Evolutionary conservation across 192 early-diverging fungal genomes (phyloP).

Genomic region (Piromyces finnis): DNA sequence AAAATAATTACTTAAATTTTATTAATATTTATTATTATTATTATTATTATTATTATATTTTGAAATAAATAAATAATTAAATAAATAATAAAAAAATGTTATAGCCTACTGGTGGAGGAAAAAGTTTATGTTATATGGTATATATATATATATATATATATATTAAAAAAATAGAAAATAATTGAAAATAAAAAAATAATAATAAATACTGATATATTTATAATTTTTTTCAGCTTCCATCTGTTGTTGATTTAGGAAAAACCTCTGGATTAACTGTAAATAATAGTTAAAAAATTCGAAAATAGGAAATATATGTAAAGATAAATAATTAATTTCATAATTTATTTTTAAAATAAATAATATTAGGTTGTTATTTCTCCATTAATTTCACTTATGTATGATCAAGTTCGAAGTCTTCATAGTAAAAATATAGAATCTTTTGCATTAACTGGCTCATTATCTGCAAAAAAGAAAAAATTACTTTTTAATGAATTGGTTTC

Average conservation of each 20-base stretch:
- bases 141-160: background rate
- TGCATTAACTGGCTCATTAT: background rate
- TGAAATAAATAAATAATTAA: no score
- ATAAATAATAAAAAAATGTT: no score
- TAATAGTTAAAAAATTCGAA: no score
- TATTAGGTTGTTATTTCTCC: conserved; percentile 62
- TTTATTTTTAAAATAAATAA: no score
- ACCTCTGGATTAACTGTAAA: background rate
- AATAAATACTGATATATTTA: no score
- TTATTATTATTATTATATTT: no score
- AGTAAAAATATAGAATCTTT: background rate
- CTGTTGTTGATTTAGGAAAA: background rate
- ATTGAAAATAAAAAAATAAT: no score
- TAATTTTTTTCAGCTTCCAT: background rate
- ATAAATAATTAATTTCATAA: no score
- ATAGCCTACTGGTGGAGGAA: conserved; percentile 82
- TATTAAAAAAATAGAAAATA: background rate
- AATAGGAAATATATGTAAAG: no score
- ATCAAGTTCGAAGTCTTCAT: conserved; percentile 69
- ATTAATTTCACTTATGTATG: conserved; percentile 85
- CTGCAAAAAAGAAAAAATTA: background rate
- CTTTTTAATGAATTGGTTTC: background rate
- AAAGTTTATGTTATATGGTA: conserved; percentile 79
- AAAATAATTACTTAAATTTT: no score
- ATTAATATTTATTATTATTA: no score